phyloP scores from a whole-genome alignment of 352 stramenopile genomes.

The Pythium aphanidermatum region DNA sequence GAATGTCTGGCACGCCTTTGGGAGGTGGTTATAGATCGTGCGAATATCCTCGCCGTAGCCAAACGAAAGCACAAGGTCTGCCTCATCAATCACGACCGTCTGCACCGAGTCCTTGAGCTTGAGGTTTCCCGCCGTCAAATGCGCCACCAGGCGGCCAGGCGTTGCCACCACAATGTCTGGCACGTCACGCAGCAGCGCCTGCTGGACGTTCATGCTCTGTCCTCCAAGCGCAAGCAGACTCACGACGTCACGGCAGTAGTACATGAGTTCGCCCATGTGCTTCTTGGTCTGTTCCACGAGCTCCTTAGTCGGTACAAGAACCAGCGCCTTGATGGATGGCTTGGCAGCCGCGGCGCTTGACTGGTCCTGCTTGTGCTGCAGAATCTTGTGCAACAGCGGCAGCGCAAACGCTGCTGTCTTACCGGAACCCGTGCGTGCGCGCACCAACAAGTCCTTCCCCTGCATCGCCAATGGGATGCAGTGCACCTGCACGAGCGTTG shows the following conservation, averaged over 20 bases:
- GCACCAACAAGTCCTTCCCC: constrained; percentile 92
- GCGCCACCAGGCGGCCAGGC: constrained; percentile 90
- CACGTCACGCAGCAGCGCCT: constrained; percentile 79
- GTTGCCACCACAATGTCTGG: constrained; percentile 94
- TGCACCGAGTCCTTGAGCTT: constrained; percentile 89
- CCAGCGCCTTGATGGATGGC: constrained; percentile 73
- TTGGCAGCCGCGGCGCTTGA: constrained; percentile 25
- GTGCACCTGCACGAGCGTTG: constrained; percentile 94
- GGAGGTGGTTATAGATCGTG: constrained; percentile 91
- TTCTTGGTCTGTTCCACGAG: constrained; percentile 94
- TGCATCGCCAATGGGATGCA: constrained; percentile 91
- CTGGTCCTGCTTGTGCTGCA: constrained; percentile 72
- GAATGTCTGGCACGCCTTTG: constrained; percentile 98
- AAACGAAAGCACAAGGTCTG: constrained; percentile 98
- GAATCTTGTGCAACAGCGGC: constrained; percentile 90
- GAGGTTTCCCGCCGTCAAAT: constrained; percentile 77
- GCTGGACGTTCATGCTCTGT: constrained; percentile 86
- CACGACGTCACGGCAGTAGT: constrained; percentile 96
- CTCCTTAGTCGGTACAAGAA: constrained; percentile 97
- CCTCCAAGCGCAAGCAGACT: constrained; percentile 88
- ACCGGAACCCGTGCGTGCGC: constrained; percentile 89
- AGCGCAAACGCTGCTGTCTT: constrained; percentile 94
- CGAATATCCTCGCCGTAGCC: constrained; percentile 92
- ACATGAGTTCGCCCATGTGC: constrained; percentile 91
- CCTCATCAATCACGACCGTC: constrained; percentile 98